Conservation (phyloP, 208 protist species). For the Trypanosoma congolense region DNA sequence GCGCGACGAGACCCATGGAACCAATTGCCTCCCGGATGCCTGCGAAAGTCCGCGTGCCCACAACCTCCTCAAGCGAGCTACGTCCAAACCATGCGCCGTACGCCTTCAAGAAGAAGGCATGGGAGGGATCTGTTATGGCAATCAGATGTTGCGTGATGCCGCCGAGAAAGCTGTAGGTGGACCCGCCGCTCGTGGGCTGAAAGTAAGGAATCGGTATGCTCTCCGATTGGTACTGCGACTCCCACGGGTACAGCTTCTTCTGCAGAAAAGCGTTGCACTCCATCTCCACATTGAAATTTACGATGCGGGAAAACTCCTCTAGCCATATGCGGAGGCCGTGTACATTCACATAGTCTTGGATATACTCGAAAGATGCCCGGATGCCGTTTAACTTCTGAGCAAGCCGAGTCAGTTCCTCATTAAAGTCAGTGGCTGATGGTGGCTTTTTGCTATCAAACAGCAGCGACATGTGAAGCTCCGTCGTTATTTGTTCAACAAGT, state of each 20-base stretch:
- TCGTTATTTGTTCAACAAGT: slow-evolving; percentile 79
- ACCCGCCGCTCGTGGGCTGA: slow-evolving; percentile 25
- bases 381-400: slow-evolving; percentile 86
- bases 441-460: slow-evolving; percentile 44
- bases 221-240: slow-evolving; percentile 85
- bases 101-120: slow-evolving; percentile 76
- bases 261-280: slow-evolving; percentile 94
- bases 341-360: slow-evolving; percentile 97
- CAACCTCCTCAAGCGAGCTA: slow-evolving; percentile 40
- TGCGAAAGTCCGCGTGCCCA: slow-evolving; percentile 86
- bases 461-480: slow-evolving; percentile 66
- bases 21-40: slow-evolving; percentile 80
- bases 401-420: slow-evolving; percentile 77
- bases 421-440: slow-evolving; percentile 35
- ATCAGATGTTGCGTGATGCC: slow-evolving; percentile 90
- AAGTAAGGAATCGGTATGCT: slow-evolving; percentile 94
- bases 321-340: slow-evolving; percentile 96
- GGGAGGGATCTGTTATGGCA: slow-evolving; percentile 67
- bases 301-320: slow-evolving; percentile 94
- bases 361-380: slow-evolving; percentile 93
- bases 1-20: slow-evolving; percentile 58
- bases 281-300: slow-evolving; percentile 96
- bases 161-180: slow-evolving; percentile 87
- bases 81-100: slow-evolving; percentile 87
- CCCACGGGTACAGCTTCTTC: slow-evolving; percentile 89